phyloP scores from a whole-genome alignment of 2,329 filamentous ascomycete species.

The Aureobasidium sp. region DNA sequence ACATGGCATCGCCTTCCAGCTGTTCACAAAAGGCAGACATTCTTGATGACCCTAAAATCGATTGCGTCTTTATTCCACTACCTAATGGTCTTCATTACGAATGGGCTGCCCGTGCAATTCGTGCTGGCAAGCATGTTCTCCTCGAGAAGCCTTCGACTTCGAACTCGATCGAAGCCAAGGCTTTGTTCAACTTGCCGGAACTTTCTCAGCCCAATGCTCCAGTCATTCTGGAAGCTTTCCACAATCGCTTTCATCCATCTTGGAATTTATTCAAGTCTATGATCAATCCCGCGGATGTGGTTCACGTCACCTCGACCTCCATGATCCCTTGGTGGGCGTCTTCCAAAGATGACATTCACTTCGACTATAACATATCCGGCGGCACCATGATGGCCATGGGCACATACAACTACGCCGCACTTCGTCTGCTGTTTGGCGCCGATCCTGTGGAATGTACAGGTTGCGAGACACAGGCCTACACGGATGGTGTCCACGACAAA shows the following conservation, averaged over 20 bases:
- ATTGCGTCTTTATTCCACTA: constrained; percentile 43
- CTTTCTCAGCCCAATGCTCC: constrained; percentile 26
- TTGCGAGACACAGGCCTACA: not conserved
- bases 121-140: constrained; percentile 44
- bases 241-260: constrained; percentile 37
- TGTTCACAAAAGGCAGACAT: constrained; percentile 14
- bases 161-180: constrained; percentile 37
- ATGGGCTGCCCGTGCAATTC: constrained; percentile 40
- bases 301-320: not conserved
- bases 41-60: constrained; percentile 34
- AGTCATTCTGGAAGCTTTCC: constrained; percentile 44
- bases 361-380: constrained; percentile 30
- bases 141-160: constrained; percentile 44
- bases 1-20: no score
- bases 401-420: not conserved
- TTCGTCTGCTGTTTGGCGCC: not conserved
- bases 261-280: constrained; percentile 29
- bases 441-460: not conserved
- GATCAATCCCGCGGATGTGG: constrained; percentile 20
- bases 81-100: constrained; percentile 33
- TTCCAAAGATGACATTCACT: constrained; percentile 29
- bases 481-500: not conserved
- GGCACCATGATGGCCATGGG: constrained; percentile 28
- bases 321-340: not conserved
- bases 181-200: constrained; percentile 22